Evolutionary conservation across 2,329 filamentous ascomycete genomes (phyloP), one percentile per base, ranked within the genome.

Genomic region (Myriangium duriaei): DNA sequence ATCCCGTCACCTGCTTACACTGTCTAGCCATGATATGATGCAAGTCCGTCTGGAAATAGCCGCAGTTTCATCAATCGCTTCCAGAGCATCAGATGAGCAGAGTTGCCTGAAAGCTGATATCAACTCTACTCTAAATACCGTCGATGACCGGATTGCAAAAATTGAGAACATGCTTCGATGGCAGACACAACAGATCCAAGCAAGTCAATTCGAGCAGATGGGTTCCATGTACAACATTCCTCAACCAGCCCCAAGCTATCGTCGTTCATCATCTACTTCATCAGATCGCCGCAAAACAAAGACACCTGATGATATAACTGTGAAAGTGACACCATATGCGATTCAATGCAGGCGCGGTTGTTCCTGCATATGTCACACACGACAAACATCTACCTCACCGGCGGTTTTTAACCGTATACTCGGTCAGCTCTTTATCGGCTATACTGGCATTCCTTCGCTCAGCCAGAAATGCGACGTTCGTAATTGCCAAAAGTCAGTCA

Each of bases 401-500:
- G 42, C 37, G 5, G 37, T 46, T 28, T 36, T 48, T 9, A 42
- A 49, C 26, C 45, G 45, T 26, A 29, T 54, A n/a, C 32, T 54
- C 21, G 49, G 52, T 7, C 46, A 48, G 17, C 40, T 55, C 5
- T 54, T 55, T 39, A 29, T 52, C 11, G 48, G 49, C 5, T 53
- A 54, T 40, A 34, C 52, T 5, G 54, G 53, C 7, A 30, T 57
- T 10, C 52, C 54, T 5, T 34, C 48, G 14, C 10, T 55, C 7
- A 51, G 35, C 37, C 34, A 43, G 13, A 50, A 47, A 30, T 56
- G 53, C 32, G 45, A 51, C 37, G 30, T 28, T 14, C 16, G 41
- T 11, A 34, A 32, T 4, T 56, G 54, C 30, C 40, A 41, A 30
- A 48, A 47, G 21, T 43, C 43, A 18, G 49, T 45, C 14, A 41